These are phyloP conservation scores for Calonectria henricotiae DNA, from an alignment of 2,329 filamentous ascomycete species.

Conservation along the genomic window DNA sequence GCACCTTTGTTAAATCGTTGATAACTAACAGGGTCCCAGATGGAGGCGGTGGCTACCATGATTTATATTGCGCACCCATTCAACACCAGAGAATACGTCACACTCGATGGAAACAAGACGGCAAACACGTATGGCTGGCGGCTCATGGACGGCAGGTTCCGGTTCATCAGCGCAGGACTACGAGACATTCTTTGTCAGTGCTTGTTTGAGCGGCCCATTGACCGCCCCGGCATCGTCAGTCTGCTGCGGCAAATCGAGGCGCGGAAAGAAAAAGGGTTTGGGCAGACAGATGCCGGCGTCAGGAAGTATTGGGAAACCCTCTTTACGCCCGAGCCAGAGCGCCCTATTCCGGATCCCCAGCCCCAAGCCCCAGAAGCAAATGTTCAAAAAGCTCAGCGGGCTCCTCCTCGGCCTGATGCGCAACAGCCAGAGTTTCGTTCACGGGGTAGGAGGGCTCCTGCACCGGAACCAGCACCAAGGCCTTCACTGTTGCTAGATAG, in stretches of 20 bases:
- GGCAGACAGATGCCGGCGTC: slow-evolving; percentile 38
- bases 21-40: slow-evolving; percentile 45
- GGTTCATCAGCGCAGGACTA: slow-evolving; percentile 46
- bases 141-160: slow-evolving; percentile 33
- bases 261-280: slow-evolving; percentile 46
- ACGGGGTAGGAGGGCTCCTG: neutral
- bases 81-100: slow-evolving; percentile 17
- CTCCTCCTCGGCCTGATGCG: neutral
- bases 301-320: slow-evolving; percentile 46
- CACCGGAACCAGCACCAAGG: too few species aligned
- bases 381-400: neutral
- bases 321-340: slow-evolving; percentile 22
- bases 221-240: slow-evolving; percentile 49
- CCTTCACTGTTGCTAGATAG: neutral
- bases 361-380: neutral
- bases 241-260: slow-evolving; percentile 44
- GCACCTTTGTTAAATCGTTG: too few species aligned
- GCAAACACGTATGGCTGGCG: slow-evolving; percentile 49
- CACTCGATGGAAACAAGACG: neutral
- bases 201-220: slow-evolving; percentile 48
- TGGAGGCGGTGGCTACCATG: slow-evolving; percentile 52
- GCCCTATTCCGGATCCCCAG: neutral
- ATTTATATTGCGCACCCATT: slow-evolving; percentile 40
- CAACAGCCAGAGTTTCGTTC: neutral
- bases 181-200: slow-evolving; percentile 49